Evolutionary conservation across 2,329 filamentous ascomycete genomes (phyloP), one percentile per base, ranked within the genome.

Genomic region (Fusarium praegraminearum): DNA sequence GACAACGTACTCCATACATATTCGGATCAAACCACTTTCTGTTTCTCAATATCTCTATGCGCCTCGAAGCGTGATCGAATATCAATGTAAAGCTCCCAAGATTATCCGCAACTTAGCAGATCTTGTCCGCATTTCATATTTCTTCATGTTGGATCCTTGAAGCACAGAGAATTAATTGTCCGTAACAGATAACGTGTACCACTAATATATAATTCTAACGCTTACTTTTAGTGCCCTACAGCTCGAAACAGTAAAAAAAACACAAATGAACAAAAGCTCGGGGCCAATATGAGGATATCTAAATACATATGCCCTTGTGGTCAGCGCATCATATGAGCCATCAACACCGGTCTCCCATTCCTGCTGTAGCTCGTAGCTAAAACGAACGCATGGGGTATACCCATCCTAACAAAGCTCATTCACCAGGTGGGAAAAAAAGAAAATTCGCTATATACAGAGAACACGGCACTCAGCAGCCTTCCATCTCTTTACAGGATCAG

Each of bases 361-460:
- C 57, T 46, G 60, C 32, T 52, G 38, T 30, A 46, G 45, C 32
- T 45, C 30, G 33, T 38, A 24, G 50, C 51, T 49, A 43, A 59
- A 71, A 71, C 22, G 53, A 70, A 70, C 38, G 43, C 44, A 56
- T 47, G 46, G 53, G 24, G 38, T 65, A 70, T 63, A 46, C 47
- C 38, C 44, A 16, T 63, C 36, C 30, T 47, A 57, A 28, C 62
- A 44, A 50, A 26, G 45, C 68, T 46, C 46, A 49, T 50, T 55
- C 50, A 52, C 66, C 52, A 32, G 66, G n/a, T 26, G 30, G 10
- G 13, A 50, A 36, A 16, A 73, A 69, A 62, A 73, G 61, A 73
- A 72, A 61, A 62, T 65, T 71, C 73, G 65, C 62, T 72, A 77
- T 73, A 76, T 73, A 70, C 65, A 71, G 59, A 51, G 65, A 64